Conservation (phyloP, 148 eudicot genomes). For the Silene latifolia region DNA sequence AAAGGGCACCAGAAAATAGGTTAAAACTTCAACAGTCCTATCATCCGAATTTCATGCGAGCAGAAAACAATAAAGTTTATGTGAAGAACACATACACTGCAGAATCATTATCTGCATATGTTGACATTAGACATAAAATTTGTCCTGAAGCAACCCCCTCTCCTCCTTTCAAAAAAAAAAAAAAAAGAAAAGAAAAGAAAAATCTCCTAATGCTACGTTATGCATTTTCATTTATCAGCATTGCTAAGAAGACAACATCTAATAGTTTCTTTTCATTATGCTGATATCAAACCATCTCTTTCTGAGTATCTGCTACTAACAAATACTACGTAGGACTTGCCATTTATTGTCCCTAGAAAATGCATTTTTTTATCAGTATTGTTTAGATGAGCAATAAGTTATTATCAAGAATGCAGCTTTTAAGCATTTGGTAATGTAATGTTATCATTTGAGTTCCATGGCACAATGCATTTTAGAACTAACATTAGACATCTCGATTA, state of each 20-base stretch:
- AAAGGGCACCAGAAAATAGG: not conserved
- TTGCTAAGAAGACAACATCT: not conserved
- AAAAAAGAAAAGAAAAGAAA: no score
- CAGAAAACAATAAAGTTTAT: not conserved
- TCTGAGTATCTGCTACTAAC: not conserved
- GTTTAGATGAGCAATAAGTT: not conserved
- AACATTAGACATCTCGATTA: not conserved
- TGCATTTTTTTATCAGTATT: not conserved
- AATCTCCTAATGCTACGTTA: no score
- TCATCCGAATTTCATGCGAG: not conserved
- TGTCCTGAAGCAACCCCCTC: constrained; percentile 6
- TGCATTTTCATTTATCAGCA: not conserved
- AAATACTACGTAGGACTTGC: not conserved
- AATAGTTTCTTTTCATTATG: not conserved
- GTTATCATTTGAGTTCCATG: not conserved
- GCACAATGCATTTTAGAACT: not conserved
- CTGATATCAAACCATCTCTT: constrained; percentile 1
- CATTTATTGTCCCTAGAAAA: not conserved
- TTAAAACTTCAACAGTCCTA: not conserved
- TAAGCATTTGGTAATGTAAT: not conserved
- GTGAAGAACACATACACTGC: not conserved
- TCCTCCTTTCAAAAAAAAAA: no score
- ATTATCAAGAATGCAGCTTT: constrained; percentile 6
- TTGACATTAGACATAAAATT: not conserved
- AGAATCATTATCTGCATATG: not conserved